These are phyloP conservation scores for Paracoccidioides lutzii DNA, from an alignment of 2,329 filamentous ascomycete genomes.

Conservation along the genomic window DNA sequence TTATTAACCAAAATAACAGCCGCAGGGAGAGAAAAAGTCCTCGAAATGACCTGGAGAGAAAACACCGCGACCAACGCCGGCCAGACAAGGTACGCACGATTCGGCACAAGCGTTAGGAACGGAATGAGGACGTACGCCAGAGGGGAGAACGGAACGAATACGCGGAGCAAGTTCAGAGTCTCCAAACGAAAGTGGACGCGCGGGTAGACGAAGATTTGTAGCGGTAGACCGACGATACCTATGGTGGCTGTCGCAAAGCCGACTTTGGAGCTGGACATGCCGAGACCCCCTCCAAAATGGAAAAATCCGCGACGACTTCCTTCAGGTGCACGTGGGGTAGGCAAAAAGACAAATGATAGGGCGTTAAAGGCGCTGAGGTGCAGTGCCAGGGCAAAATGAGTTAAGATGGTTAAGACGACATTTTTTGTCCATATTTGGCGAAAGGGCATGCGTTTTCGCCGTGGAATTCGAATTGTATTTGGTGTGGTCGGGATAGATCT, in stretches of 20 bases:
- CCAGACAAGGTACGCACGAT: conserved; percentile 46
- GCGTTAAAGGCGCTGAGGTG: conserved; percentile 66
- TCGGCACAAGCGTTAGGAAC: conserved; percentile 56
- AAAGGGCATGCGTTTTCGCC: conserved; percentile 33
- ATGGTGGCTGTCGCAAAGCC: conserved; percentile 68
- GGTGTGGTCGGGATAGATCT: conserved; percentile 19
- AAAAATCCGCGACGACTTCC: conserved; percentile 28
- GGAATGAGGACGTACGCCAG: conserved; percentile 57
- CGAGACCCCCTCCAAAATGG: conserved; percentile 60
- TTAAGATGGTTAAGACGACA: conserved; percentile 45
- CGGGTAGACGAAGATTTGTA: conserved; percentile 63
- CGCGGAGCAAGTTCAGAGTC: conserved; percentile 53
- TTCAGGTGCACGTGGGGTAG: conserved; percentile 49
- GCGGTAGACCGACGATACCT: conserved; percentile 58
- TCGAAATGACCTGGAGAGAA: conserved; percentile 55
- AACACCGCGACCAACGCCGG: conserved; percentile 50
- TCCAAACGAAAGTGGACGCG: conserved; percentile 53
- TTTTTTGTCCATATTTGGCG: conserved; percentile 42
- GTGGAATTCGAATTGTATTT: conserved; percentile 12
- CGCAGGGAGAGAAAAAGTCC: conserved; percentile 54
- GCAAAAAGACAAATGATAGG: conserved; percentile 64
- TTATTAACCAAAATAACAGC: conserved; percentile 50
- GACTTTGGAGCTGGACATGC: conserved; percentile 56
- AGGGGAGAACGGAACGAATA: conserved; percentile 59
- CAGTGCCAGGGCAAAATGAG: conserved; percentile 57